These are phyloP conservation scores for Bacterosira constricta DNA, from an alignment of 108 stramenopile genomes.

Conservation along the genomic window DNA sequence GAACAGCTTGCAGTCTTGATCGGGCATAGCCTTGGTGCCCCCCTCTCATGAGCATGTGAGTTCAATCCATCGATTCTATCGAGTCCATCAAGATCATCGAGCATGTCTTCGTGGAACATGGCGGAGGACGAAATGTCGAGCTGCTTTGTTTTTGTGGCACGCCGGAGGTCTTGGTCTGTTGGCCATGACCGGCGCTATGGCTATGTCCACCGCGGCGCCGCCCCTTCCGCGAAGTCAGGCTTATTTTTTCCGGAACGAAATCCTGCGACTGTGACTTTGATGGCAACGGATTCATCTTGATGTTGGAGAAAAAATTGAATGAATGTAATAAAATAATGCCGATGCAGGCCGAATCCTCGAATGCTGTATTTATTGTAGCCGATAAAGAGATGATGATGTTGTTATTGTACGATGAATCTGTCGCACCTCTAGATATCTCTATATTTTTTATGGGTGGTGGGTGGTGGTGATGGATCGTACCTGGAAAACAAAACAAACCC, in stretches of 20 bases:
- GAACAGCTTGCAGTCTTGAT: constrained; percentile 12
- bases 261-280: background rate
- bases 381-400: no score
- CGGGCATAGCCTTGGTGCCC: background rate
- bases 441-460: no score
- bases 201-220: background rate
- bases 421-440: no score
- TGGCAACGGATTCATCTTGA: background rate
- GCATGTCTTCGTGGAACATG: constrained; percentile 13
- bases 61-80: constrained; percentile 12
- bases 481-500: no score
- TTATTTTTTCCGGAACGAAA: constrained; percentile 2
- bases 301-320: background rate
- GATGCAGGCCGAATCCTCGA: no score
- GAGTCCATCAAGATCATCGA: background rate
- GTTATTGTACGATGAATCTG: no score
- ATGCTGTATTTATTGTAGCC: no score
- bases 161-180: background rate
- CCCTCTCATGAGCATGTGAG: constrained; percentile 22
- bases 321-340: no score
- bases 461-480: no score
- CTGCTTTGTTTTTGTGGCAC: background rate
- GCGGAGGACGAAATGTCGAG: constrained; percentile 17
- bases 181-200: background rate
- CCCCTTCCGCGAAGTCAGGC: background rate